Percentiles rank a stretch among this genome's conserved stretches.
Conservation (phyloP, 1,284 basidiomycete genomes). For the Golubevia sp. region DNA sequence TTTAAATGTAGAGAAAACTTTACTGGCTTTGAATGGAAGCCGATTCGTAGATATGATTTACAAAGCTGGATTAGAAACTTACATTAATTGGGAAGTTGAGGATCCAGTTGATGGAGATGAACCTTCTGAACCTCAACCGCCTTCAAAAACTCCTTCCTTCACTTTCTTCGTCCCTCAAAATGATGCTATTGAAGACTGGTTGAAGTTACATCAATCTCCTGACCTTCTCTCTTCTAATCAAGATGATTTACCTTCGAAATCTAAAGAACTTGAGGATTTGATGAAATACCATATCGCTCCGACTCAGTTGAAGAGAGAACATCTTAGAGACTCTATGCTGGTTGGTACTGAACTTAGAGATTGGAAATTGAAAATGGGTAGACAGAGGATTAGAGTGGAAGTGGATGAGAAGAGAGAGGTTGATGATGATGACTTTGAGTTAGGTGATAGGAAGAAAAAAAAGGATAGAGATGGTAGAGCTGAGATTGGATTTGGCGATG, state of each 20-base stretch:
- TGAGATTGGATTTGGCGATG: constrained; percentile 79
- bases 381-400: constrained; percentile 58
- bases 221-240: not conserved
- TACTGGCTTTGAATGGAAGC: constrained; percentile 85
- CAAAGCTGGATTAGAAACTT: too few species aligned
- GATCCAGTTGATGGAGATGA: too few species aligned
- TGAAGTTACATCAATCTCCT: not conserved
- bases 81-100: too few species aligned
- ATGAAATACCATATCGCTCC: constrained; percentile 53
- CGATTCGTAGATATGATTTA: constrained; percentile 70
- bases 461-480: constrained; percentile 18
- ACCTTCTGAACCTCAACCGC: too few species aligned
- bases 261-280: constrained; percentile 19
- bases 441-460: constrained; percentile 5
- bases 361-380: constrained; percentile 61
- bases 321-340: constrained; percentile 29
- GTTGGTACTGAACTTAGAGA: constrained; percentile 42
- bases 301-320: constrained; percentile 18
- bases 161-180: too few species aligned
- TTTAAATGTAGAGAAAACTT: constrained; percentile 88
- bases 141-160: too few species aligned
- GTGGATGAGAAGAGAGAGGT: constrained; percentile 60
- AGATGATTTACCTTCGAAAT: too few species aligned
- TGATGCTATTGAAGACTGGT: too few species aligned
- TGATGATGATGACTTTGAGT: constrained; percentile 46